These are phyloP conservation scores for Bipolaris zeicola DNA, from an alignment of 2,329 filamentous ascomycete species.

Conservation along the genomic window DNA sequence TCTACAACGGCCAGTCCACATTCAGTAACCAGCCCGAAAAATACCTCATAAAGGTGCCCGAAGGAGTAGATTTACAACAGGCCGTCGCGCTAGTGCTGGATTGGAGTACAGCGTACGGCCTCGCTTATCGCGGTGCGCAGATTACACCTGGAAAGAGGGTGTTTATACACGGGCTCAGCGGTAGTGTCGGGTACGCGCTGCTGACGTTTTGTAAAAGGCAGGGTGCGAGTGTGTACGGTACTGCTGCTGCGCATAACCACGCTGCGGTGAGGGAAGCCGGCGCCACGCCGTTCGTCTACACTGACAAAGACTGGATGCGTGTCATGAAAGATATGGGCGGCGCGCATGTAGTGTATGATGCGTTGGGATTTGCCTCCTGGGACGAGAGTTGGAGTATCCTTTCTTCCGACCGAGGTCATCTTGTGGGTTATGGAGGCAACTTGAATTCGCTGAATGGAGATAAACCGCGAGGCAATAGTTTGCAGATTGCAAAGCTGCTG, in stretches of 20 bases:
- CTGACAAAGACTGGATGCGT: conserved; percentile 57
- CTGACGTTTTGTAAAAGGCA: neutral
- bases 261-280: neutral
- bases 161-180: neutral
- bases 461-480: neutral
- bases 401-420: neutral
- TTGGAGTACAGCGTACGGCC: neutral
- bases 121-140: neutral
- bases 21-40: neutral
- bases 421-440: neutral
- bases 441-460: neutral
- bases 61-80: neutral
- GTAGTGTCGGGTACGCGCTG: neutral
- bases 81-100: neutral
- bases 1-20: neutral
- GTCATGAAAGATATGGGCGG: conserved; percentile 55
- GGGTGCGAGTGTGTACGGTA: neutral
- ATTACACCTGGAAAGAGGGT: neutral
- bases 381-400: conserved; percentile 58
- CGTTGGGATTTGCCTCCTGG: conserved; percentile 58
- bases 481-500: neutral
- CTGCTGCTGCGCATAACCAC: neutral
- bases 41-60: neutral
- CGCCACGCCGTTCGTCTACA: conserved; percentile 48
- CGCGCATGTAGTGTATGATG: conserved; percentile 56